phyloP scores from a whole-genome alignment of 495 filamentous ascomycete species.

The Penicillium paradoxum region DNA sequence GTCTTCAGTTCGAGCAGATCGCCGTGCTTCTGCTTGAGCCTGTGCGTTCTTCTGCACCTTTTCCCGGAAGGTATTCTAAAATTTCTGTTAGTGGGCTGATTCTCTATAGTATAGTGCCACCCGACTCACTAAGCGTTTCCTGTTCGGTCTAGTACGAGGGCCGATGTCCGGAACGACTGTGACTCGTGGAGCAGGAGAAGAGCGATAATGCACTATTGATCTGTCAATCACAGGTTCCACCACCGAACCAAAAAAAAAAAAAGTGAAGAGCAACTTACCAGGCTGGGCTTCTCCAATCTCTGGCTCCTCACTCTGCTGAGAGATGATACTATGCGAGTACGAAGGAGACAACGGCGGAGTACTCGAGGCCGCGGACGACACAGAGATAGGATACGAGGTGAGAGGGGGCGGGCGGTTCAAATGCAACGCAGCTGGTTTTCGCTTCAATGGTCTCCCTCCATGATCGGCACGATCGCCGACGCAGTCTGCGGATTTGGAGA shows the following conservation, averaged over 20 bases:
- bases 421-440: slow-evolving; percentile 35
- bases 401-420: slow-evolving; percentile 25
- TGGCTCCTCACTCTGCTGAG: slow-evolving; percentile 30
- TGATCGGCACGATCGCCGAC: slow-evolving; percentile 25
- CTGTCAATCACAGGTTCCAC: slow-evolving; percentile 10
- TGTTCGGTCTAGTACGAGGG: slow-evolving; percentile 22
- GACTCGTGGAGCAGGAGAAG: slow-evolving; percentile 18
- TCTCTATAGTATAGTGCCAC: slow-evolving; percentile 20
- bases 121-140: slow-evolving; percentile 28
- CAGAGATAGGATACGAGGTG: slow-evolving; percentile 23
- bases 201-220: slow-evolving; percentile 12
- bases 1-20: slow-evolving; percentile 14
- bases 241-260: neutral
- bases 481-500: slow-evolving; percentile 26
- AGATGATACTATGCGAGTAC: slow-evolving; percentile 37
- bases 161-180: slow-evolving; percentile 23
- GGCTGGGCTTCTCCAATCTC: slow-evolving; percentile 25
- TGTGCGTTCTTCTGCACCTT: slow-evolving; percentile 26
- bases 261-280: slow-evolving; percentile 15
- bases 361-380: slow-evolving; percentile 35
- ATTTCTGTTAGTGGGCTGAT: slow-evolving; percentile 3
- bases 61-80: slow-evolving; percentile 41
- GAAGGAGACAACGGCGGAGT: slow-evolving; percentile 42
- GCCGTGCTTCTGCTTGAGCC: slow-evolving; percentile 13
- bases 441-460: slow-evolving; percentile 28